Percentiles rank a stretch among this genome's conserved stretches.
phyloP scores from a whole-genome alignment of 768 basidiomycete species.

The Ramaria sp. region DNA sequence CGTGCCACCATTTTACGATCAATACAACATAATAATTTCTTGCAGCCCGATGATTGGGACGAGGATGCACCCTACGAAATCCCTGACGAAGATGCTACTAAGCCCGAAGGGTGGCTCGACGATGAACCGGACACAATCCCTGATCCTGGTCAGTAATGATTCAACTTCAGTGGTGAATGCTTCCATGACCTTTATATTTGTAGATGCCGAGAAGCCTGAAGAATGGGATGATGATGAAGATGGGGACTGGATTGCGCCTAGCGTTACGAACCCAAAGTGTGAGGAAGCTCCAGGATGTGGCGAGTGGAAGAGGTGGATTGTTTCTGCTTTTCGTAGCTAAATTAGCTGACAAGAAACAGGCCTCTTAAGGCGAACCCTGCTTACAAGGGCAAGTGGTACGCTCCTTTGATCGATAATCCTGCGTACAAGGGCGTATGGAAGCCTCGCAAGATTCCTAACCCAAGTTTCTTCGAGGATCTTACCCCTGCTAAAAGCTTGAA shows the following conservation, averaged over 20 bases:
- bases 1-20: conserved; percentile 10
- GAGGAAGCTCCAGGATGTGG: conserved; percentile 88
- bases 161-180: not conserved
- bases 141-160: conserved; percentile 59
- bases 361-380: conserved; percentile 84
- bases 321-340: not conserved
- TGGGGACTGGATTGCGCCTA: conserved; percentile 94
- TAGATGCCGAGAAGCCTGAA: conserved; percentile 88
- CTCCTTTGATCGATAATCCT: conserved; percentile 94
- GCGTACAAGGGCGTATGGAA: conserved; percentile 95
- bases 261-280: conserved; percentile 84
- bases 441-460: conserved; percentile 85
- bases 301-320: conserved; percentile 68
- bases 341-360: conserved; percentile 22
- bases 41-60: conserved; percentile 91
- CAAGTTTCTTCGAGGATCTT: conserved; percentile 80
- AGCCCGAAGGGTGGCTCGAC: conserved; percentile 95
- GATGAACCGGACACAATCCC: conserved; percentile 70
- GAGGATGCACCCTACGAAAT: conserved; percentile 94
- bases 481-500: conserved; percentile 71
- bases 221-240: conserved; percentile 99
- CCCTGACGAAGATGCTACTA: conserved; percentile 72
- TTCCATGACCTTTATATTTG: not conserved
- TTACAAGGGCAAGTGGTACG: conserved; percentile 98
- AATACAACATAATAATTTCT: not conserved